Percentiles rank a stretch among this genome's conserved stretches.
Evolutionary conservation across 441 rosid species (phyloP).

Genomic region (Euphorbia neoarborescens): DNA sequence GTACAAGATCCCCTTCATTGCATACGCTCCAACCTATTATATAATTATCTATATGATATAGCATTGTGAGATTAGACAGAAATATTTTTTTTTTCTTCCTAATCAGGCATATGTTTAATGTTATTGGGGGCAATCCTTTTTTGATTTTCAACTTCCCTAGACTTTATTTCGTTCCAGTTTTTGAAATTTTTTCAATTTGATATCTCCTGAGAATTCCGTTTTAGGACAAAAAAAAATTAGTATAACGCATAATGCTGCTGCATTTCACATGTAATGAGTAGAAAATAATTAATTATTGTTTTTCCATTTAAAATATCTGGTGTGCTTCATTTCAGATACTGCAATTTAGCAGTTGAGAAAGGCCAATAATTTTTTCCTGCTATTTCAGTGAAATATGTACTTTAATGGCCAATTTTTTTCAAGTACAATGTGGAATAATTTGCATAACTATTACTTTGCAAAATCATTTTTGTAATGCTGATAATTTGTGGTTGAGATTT

Average conservation of each 20-base stretch:
- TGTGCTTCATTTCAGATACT: background rate
- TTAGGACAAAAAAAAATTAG: background rate
- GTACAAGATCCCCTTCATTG: background rate
- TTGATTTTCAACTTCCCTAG: background rate
- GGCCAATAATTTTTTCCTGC: background rate
- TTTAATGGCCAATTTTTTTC: background rate
- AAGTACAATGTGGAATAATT: background rate
- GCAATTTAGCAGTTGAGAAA: background rate
- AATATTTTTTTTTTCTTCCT: background rate
- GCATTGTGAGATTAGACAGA: background rate
- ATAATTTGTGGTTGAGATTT: background rate
- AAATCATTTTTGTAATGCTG: background rate
- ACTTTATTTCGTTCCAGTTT: constrained; percentile 4
- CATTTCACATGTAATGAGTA: background rate
- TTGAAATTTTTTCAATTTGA: background rate
- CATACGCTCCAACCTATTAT: background rate
- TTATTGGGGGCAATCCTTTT: background rate
- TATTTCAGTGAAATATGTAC: background rate
- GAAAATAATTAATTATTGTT: background rate
- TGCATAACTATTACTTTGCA: background rate
- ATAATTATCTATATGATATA: too few species aligned
- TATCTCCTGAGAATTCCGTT: background rate
- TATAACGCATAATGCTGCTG: background rate
- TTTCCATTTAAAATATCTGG: background rate
- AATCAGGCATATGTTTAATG: background rate